Evolutionary conservation across 2,329 filamentous ascomycete genomes (phyloP), one percentile per base, ranked within the genome.

Genomic region (Nemania diffusa): DNA sequence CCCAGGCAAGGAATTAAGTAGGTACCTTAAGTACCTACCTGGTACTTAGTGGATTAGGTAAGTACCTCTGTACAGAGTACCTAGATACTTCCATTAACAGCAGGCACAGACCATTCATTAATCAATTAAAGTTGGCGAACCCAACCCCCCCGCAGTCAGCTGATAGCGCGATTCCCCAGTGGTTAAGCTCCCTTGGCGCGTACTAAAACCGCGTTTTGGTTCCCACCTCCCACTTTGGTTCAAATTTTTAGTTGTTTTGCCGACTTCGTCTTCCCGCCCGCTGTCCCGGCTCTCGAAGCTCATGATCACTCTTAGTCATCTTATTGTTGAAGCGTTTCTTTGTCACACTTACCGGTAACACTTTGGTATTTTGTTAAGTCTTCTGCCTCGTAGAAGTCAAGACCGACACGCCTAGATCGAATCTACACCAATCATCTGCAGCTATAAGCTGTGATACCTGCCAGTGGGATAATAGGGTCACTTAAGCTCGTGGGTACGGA

Each of bases 91-190:
- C 17, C 15, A 44, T 17, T n/a, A 17, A 44, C 40, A 50, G 13
- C 7, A n/a, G 15, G 46, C 46, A 50, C 46, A 50, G 46, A 50
- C 46, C 46, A 50, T 22, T 15, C 20, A 22, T 15, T 50, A 17
- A 27, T 50, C 46, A 27, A 27, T 50, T 50, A 50, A 50, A 50
- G 27, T 34, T 53, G 9, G 46, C 22, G 46, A 50, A 50, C 20
- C 44, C 62, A 29, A 55, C 62, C 68, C 63, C 68, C 65, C 70
- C 62, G 67, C 69, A 58, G 64, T 75, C 74, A 75, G 70, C 71
- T 75, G 74, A 75, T 70, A 75, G 68, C 74, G 74, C 80, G 61
- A 58, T 44, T 20, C 34, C 37, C 59, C 13, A n/a, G 40, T 64
- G 17, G 57, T 29, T 42, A 20, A n/a, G 64, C 78, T 65, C 53